Conservation (phyloP, 2,329 filamentous ascomycete genomes). For the Iodosphaeria phyllophila region DNA sequence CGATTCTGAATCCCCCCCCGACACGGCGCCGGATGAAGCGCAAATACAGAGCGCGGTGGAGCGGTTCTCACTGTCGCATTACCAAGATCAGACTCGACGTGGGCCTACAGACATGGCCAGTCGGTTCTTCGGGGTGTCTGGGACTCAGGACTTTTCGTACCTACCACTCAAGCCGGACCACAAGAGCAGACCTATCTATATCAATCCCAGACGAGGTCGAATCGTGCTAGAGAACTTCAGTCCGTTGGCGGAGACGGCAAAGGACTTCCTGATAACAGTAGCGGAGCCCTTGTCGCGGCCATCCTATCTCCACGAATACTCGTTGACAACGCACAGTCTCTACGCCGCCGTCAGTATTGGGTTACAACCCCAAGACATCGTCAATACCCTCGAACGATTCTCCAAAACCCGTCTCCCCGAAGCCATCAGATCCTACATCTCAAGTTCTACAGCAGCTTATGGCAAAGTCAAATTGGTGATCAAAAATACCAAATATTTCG, state of each 20-base stretch:
- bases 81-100: conserved; percentile 26
- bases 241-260: conserved; percentile 66
- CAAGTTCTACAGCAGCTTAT: conserved; percentile 68
- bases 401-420: conserved; percentile 76
- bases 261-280: conserved; percentile 91
- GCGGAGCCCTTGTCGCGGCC: conserved; percentile 84
- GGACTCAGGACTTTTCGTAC: conserved; percentile 53
- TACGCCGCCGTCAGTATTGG: conserved; percentile 93
- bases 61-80: conserved; percentile 34
- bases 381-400: conserved; percentile 70
- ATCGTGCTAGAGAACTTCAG: conserved; percentile 94
- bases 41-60: conserved; percentile 39
- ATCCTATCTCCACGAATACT: conserved; percentile 83
- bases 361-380: conserved; percentile 76
- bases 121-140: conserved; percentile 26
- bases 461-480: conserved; percentile 91
- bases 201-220: conserved; percentile 68
- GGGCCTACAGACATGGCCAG: conserved; percentile 20
- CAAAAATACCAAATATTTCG: conserved; percentile 85
- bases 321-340: conserved; percentile 76
- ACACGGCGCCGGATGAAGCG: conserved; percentile 31
- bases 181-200: conserved; percentile 79
- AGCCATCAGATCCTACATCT: conserved; percentile 63
- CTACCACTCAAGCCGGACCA: conserved; percentile 75
- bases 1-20: conserved; percentile 12